Percentiles rank a stretch among this genome's conserved stretches.
phyloP scores from a whole-genome alignment of 139 green algal genomes.

The Asterochloris sp. region DNA sequence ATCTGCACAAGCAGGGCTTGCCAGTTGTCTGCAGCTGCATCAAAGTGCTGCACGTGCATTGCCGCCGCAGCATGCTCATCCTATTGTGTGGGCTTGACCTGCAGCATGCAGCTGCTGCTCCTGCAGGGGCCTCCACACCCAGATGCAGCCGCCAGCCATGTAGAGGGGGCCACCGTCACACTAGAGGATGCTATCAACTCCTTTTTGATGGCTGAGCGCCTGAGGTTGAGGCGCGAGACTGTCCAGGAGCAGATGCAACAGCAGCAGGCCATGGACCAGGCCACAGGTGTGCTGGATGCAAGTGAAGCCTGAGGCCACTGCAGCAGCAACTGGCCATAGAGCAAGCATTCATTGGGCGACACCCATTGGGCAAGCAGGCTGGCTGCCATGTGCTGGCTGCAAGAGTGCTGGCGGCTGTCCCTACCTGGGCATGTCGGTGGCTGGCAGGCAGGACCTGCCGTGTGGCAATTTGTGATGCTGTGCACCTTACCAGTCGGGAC shows the following conservation, averaged over 20 bases:
- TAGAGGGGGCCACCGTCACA: constrained; percentile 27
- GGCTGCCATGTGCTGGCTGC: not conserved
- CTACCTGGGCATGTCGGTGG: too few species aligned
- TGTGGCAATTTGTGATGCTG: too few species aligned
- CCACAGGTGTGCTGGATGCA: not conserved
- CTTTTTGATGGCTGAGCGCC: constrained; percentile 40
- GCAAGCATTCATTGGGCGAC: not conserved
- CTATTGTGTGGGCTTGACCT: not conserved
- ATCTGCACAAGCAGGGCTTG: not conserved
- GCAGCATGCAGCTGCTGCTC: not conserved
- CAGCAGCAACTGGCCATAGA: not conserved
- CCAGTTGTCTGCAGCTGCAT: not conserved
- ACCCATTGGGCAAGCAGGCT: not conserved
- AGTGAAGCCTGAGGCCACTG: not conserved
- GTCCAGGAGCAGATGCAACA: constrained; percentile 10
- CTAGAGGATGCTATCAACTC: constrained; percentile 24
- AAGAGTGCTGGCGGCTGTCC: too few species aligned
- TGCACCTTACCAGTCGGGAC: not conserved
- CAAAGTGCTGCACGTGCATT: not conserved
- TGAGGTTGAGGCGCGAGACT: constrained; percentile 23
- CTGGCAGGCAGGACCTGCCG: too few species aligned
- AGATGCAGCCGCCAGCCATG: not conserved
- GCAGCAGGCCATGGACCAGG: not conserved
- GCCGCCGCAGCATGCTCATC: not conserved
- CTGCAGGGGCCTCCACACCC: constrained; percentile 6